Conservation (phyloP, 306 rosid species). For the Carpinus fangiana region DNA sequence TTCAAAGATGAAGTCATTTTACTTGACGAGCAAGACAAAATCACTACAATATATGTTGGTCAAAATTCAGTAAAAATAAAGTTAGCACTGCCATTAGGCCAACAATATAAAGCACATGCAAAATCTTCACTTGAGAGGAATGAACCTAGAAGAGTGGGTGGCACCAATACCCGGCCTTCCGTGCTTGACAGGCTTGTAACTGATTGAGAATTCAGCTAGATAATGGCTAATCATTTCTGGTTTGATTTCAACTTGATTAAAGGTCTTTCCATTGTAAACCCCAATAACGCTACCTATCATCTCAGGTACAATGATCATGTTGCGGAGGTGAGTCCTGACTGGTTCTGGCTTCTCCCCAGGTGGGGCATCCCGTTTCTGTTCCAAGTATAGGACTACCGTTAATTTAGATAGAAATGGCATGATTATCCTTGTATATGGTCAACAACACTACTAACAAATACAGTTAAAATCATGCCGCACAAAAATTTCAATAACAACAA, state of each 20-base stretch:
- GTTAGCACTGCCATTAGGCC: background rate
- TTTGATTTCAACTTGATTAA: conserved; percentile 55
- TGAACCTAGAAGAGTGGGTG: conserved; percentile 39
- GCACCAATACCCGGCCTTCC: conserved; percentile 50
- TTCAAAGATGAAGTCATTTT: background rate
- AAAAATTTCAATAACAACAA: too few relatives aligned
- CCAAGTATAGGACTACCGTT: conserved; percentile 4
- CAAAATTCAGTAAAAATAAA: background rate
- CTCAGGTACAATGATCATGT: conserved; percentile 56
- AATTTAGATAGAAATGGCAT: background rate
- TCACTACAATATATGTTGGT: background rate
- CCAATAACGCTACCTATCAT: conserved; percentile 49
- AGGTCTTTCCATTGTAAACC: conserved; percentile 49
- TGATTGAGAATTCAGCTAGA: conserved; percentile 40
- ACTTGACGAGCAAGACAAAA: background rate
- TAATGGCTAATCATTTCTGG: conserved; percentile 55
- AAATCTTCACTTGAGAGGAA: conserved; percentile 38
- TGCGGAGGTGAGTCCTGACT: conserved; percentile 35
- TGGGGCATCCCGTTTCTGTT: conserved; percentile 41
- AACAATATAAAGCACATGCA: background rate
- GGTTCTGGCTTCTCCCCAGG: conserved; percentile 41
- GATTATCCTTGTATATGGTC: background rate
- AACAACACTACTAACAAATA: background rate
- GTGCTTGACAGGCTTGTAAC: conserved; percentile 39
- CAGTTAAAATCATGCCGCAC: background rate